These are phyloP conservation scores for Betula pendula DNA, from an alignment of 306 rosid species.

Conservation along the genomic window DNA sequence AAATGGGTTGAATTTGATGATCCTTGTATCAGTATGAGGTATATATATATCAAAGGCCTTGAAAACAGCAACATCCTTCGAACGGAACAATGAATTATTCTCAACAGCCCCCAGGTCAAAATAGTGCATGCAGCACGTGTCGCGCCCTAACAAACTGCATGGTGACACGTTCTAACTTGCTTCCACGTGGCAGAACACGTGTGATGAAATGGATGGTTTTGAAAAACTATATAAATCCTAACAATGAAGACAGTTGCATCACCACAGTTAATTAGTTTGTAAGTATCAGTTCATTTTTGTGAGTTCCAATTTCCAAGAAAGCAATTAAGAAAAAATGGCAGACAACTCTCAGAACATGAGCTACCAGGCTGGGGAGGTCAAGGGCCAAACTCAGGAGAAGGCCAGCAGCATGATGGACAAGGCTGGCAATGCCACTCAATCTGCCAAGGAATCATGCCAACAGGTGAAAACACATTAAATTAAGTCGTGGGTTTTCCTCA, in stretches of 20 bases:
- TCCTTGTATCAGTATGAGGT: no score
- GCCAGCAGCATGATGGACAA: conserved; percentile 42
- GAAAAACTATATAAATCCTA: conserved; percentile 21
- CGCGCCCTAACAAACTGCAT: neutral
- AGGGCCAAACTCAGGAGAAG: conserved; percentile 73
- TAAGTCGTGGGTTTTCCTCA: neutral
- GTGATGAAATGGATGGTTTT: neutral
- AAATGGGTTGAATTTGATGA: no score
- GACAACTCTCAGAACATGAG: conserved; percentile 41
- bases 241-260: conserved; percentile 3
- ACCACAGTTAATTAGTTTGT: conserved; percentile 5
- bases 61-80: no score
- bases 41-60: no score
- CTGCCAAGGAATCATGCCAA: conserved; percentile 52
- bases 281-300: conserved; percentile 8
- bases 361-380: conserved; percentile 58
- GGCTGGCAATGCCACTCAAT: conserved; percentile 55
- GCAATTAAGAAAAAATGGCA: conserved; percentile 35
- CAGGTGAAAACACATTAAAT: conserved; percentile 27
- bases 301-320: conserved; percentile 22
- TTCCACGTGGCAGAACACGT: conserved; percentile 7
- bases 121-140: neutral
- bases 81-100: no score
- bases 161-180: neutral
- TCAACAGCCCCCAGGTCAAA: no score